Evolutionary conservation across 225 moss, liverwort and hornwort species (phyloP).

Genomic region (Lunularia cruciata): DNA sequence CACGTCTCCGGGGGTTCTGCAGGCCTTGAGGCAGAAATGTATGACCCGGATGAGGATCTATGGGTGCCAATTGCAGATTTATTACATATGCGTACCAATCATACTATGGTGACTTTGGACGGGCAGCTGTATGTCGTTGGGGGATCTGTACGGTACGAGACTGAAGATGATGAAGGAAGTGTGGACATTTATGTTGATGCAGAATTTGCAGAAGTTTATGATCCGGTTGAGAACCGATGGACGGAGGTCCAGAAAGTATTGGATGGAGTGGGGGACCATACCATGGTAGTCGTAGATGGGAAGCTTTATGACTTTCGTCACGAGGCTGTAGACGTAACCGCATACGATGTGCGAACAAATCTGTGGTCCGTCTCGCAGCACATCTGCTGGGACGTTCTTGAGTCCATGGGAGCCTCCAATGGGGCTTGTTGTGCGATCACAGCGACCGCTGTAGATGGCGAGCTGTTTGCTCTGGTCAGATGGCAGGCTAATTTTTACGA

Average conservation of each 20-base stretch:
- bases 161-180: slow-evolving; percentile 6
- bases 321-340: slow-evolving; percentile 12
- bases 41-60: slow-evolving; percentile 10
- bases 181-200: slow-evolving; percentile 21
- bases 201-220: slow-evolving; percentile 20
- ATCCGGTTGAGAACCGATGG: slow-evolving; percentile 12
- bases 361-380: slow-evolving; percentile 10
- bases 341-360: slow-evolving; percentile 19
- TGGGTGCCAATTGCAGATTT: slow-evolving; percentile 24
- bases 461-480: slow-evolving; percentile 13
- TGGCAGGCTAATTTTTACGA: slow-evolving; percentile 16
- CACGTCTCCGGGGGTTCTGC: slow-evolving; percentile 15
- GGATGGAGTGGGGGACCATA: slow-evolving; percentile 17
- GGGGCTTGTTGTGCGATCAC: slow-evolving; percentile 15
- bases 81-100: slow-evolving; percentile 1
- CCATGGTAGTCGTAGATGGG: slow-evolving; percentile 20
- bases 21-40: slow-evolving; percentile 19
- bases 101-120: slow-evolving; percentile 17
- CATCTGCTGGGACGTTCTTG: slow-evolving; percentile 16
- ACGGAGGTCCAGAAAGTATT: slow-evolving; percentile 14
- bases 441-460: slow-evolving; percentile 10
- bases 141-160: slow-evolving; percentile 13
- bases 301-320: slow-evolving; percentile 22
- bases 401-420: slow-evolving; percentile 8
- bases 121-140: slow-evolving; percentile 11